Evolutionary conservation across 257 asterid genomes (phyloP).

Genomic region (Apocynum venetum): DNA sequence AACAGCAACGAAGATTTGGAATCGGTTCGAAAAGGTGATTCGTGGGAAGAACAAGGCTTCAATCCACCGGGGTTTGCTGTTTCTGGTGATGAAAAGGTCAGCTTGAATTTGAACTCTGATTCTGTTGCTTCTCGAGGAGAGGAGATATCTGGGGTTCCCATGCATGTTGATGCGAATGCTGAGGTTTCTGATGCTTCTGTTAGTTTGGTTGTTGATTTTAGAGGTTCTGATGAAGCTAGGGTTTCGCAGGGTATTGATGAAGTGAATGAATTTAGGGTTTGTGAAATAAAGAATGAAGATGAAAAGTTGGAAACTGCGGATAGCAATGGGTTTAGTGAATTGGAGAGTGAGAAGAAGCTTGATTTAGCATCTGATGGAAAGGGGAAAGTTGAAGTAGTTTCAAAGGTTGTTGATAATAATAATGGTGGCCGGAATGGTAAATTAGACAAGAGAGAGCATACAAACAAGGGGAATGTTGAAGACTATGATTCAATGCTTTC

Average conservation of each 20-base stretch:
- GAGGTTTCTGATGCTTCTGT: conserved; percentile 14
- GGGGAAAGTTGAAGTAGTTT: background rate
- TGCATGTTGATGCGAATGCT: conserved; percentile 13
- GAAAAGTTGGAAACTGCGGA: background rate
- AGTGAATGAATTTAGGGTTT: conserved; percentile 17
- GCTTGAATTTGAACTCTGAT: conserved; percentile 6
- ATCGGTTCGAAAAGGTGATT: conserved; percentile 16
- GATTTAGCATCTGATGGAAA: background rate
- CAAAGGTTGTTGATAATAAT: background rate
- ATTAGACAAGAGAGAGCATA: conserved; percentile 9
- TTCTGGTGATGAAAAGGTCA: conserved; percentile 19
- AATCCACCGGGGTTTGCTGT: conserved; percentile 15
- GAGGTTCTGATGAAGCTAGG: conserved; percentile 22
- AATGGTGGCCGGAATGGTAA: background rate
- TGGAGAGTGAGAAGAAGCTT: conserved; percentile 4
- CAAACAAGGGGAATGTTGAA: conserved; percentile 9
- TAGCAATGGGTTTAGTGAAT: conserved; percentile 9
- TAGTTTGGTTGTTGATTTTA: conserved; percentile 17
- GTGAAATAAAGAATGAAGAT: conserved; percentile 18
- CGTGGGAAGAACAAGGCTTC: background rate
- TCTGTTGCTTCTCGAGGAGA: conserved; percentile 15
- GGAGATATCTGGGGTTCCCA: conserved; percentile 19
- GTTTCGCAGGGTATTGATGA: conserved; percentile 20
- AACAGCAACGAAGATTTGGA: conserved; percentile 24
- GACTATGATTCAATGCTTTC: conserved; percentile 50